Conservation (phyloP, 192 early-diverging fungal genomes). For the Umbelopsis isabellina region DNA sequence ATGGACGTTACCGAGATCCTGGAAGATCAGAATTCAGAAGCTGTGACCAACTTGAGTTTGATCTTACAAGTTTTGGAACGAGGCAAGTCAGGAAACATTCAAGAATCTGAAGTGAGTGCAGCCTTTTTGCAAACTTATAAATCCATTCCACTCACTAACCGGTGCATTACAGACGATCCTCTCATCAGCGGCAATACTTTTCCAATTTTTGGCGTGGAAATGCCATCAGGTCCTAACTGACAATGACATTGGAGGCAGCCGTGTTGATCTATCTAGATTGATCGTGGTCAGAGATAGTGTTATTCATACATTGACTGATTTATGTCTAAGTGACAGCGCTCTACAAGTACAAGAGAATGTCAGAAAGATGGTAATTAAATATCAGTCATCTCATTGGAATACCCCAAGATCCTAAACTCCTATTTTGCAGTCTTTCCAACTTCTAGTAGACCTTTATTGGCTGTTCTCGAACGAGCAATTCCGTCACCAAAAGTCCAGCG, state of each 20-base stretch:
- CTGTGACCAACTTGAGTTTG: neutral
- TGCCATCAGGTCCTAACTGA: slow-evolving; percentile 14
- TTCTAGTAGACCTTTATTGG: slow-evolving; percentile 52
- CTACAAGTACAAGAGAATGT: neutral
- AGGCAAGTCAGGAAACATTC: neutral
- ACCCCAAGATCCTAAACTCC: neutral
- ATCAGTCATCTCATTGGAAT: neutral
- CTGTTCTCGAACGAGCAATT: slow-evolving; percentile 56
- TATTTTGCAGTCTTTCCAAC: slow-evolving; percentile 41
- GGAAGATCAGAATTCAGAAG: slow-evolving; percentile 27
- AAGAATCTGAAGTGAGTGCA: neutral
- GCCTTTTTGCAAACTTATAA: neutral
- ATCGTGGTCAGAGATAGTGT: neutral
- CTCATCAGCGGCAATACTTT: slow-evolving; percentile 38
- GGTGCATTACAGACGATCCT: slow-evolving; percentile 18
- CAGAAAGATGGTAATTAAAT: neutral
- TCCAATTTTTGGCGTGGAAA: slow-evolving; percentile 43
- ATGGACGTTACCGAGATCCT: slow-evolving; percentile 26
- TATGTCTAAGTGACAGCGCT: neutral
- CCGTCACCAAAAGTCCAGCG: slow-evolving; percentile 16
- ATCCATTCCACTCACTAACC: no score
- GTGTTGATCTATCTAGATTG: neutral
- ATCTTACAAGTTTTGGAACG: neutral
- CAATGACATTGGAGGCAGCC: neutral
- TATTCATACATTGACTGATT: slow-evolving; percentile 7